phyloP scores from a whole-genome alignment of 1,139 yeast species.

The Candida glucosophila region DNA sequence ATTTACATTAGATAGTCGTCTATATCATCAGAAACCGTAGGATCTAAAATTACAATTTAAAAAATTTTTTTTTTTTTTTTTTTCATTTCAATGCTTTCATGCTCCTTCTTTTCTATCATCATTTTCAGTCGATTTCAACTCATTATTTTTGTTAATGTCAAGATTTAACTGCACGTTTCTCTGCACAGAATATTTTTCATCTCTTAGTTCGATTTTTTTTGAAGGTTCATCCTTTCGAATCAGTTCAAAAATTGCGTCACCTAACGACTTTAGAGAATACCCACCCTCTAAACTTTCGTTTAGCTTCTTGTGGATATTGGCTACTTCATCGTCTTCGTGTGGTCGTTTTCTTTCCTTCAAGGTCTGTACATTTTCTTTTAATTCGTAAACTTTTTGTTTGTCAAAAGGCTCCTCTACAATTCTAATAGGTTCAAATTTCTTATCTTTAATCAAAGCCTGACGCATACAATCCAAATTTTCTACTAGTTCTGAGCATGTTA shows the following conservation, averaged over 20 bases:
- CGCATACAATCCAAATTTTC: constrained; percentile 30
- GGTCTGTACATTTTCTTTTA: constrained; percentile 12
- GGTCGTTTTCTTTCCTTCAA: constrained; percentile 5
- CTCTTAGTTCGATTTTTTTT: background rate
- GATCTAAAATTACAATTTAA: too few relatives aligned
- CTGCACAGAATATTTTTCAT: background rate
- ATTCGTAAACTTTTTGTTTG: constrained; percentile 9
- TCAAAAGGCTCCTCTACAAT: constrained; percentile 16
- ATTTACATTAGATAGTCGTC: too few relatives aligned
- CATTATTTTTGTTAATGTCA: too few relatives aligned
- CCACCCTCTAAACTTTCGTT: constrained; percentile 4
- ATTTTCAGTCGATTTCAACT: too few relatives aligned
- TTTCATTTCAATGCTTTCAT: too few relatives aligned
- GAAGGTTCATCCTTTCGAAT: background rate
- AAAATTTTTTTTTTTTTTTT: too few relatives aligned
- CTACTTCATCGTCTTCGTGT: constrained; percentile 1
- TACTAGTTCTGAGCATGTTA: constrained; percentile 28
- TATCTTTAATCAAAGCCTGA: constrained; percentile 9
- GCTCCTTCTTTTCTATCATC: too few relatives aligned
- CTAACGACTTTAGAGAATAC: constrained; percentile 4
- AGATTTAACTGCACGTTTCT: constrained; percentile 1
- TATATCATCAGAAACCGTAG: too few relatives aligned
- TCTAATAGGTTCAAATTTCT: constrained; percentile 10
- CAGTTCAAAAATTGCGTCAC: constrained; percentile 1
- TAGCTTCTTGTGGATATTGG: constrained; percentile 3